Conservation (phyloP, 192 early-diverging fungal species). For the Thoreauomyces humboldtii region DNA sequence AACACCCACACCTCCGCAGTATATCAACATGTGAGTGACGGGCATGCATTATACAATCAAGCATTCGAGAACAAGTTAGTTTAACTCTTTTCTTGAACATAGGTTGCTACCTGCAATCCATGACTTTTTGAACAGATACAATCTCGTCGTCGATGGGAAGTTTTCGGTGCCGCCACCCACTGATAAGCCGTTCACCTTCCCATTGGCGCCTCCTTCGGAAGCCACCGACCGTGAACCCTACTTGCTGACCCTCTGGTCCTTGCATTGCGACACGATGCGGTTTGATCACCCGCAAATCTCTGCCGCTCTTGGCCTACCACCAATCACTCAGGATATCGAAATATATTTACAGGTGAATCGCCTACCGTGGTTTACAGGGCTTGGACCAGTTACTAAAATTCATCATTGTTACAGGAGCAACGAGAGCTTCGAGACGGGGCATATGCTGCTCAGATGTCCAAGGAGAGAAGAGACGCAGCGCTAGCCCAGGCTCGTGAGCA, state of each 20-base stretch:
- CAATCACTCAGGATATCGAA: background rate
- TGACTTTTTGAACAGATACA: slow-evolving; percentile 10
- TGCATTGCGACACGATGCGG: slow-evolving; percentile 4
- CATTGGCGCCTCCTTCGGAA: background rate
- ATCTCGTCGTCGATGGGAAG: slow-evolving; percentile 16
- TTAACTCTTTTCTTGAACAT: background rate
- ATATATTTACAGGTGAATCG: background rate
- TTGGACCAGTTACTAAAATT: background rate
- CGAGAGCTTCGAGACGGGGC: background rate
- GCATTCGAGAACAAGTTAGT: background rate
- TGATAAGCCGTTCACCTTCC: background rate
- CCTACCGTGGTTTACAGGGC: background rate
- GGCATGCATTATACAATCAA: background rate
- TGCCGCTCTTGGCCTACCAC: background rate
- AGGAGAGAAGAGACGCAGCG: too few species aligned
- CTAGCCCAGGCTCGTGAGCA: background rate
- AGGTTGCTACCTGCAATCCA: slow-evolving; percentile 8
- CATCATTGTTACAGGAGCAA: background rate
- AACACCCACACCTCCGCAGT: background rate
- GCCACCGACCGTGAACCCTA: background rate
- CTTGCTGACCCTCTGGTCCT: background rate
- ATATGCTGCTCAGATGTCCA: too few species aligned
- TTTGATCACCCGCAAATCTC: background rate
- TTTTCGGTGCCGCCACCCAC: slow-evolving; percentile 5
- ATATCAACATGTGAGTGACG: slow-evolving; percentile 1